A percentile compares a stretch with the other conserved stretches of the same genome.
Evolutionary conservation across 352 stramenopile genomes (phyloP).

Genomic region (Pythium myriotylum): DNA sequence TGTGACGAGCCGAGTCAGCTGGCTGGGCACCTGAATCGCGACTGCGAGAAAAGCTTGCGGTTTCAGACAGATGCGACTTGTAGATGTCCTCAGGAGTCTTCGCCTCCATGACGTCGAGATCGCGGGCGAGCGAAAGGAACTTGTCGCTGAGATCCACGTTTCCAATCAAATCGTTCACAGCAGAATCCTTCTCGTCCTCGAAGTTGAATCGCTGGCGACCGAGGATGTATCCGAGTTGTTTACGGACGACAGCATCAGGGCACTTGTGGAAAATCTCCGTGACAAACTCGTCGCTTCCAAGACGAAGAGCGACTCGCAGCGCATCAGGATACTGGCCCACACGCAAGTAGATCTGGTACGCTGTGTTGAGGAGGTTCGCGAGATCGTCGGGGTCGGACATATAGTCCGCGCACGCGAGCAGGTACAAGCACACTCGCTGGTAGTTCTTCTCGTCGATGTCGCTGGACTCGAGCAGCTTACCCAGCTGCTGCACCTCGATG

Average conservation of each 20-base stretch:
- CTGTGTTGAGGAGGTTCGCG: constrained; percentile 88
- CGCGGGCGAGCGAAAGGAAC: constrained; percentile 95
- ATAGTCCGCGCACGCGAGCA: constrained; percentile 97
- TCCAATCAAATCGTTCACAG: constrained; percentile 94
- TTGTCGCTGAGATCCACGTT: constrained; percentile 97
- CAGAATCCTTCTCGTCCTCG: constrained; percentile 92
- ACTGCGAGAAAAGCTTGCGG: constrained; percentile 73
- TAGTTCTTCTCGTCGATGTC: constrained; percentile 99
- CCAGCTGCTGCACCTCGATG: constrained; percentile 97
- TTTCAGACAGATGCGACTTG: constrained; percentile 99
- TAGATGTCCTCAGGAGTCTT: constrained; percentile 99
- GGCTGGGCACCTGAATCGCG: constrained; percentile 75
- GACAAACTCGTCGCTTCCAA: constrained; percentile 84
- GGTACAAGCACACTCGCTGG: constrained; percentile 97
- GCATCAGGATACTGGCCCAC: constrained; percentile 96
- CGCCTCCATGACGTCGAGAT: constrained; percentile 97
- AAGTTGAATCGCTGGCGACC: constrained; percentile 94
- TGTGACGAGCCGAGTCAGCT: constrained; percentile 97
- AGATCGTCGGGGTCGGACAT: constrained; percentile 99
- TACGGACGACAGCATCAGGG: constrained; percentile 62
- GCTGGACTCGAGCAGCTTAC: constrained; percentile 92
- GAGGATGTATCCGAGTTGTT: constrained; percentile 97
- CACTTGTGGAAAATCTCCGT: constrained; percentile 81
- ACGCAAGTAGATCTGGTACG: constrained; percentile 95
- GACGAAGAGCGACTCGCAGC: constrained; percentile 95